phyloP scores from a whole-genome alignment of 441 rosid genomes.

The Erysimum pusillum region DNA sequence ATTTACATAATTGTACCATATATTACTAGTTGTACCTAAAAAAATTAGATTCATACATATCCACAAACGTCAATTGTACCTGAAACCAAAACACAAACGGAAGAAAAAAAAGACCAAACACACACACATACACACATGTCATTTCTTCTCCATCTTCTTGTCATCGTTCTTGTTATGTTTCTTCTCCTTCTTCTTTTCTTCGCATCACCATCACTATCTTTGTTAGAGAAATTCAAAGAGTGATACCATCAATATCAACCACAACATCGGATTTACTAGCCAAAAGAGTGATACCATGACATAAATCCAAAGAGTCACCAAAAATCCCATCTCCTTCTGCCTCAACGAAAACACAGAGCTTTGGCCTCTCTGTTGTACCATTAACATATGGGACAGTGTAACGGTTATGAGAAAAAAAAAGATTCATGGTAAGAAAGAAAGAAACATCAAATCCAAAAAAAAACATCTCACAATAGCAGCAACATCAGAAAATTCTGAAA shows the following conservation, averaged over 20 bases:
- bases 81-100: too few relatives aligned
- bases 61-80: too few relatives aligned
- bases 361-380: conserved; percentile 91
- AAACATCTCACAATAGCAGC: background rate
- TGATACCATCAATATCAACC: background rate
- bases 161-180: too few relatives aligned
- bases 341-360: conserved; percentile 74
- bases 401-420: background rate
- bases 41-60: too few relatives aligned
- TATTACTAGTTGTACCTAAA: too few relatives aligned
- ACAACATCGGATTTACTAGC: background rate
- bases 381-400: conserved; percentile 55
- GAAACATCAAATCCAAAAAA: background rate
- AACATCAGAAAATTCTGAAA: background rate
- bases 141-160: too few relatives aligned
- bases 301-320: background rate
- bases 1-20: too few relatives aligned
- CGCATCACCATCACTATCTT: too few relatives aligned
- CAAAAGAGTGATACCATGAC: background rate
- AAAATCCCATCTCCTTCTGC: background rate
- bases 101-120: too few relatives aligned
- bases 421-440: background rate
- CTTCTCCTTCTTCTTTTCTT: too few relatives aligned
- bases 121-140: too few relatives aligned
- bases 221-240: too few relatives aligned